phyloP scores from a whole-genome alignment of 495 filamentous ascomycete genomes.

The Trichocladium antarcticum region DNA sequence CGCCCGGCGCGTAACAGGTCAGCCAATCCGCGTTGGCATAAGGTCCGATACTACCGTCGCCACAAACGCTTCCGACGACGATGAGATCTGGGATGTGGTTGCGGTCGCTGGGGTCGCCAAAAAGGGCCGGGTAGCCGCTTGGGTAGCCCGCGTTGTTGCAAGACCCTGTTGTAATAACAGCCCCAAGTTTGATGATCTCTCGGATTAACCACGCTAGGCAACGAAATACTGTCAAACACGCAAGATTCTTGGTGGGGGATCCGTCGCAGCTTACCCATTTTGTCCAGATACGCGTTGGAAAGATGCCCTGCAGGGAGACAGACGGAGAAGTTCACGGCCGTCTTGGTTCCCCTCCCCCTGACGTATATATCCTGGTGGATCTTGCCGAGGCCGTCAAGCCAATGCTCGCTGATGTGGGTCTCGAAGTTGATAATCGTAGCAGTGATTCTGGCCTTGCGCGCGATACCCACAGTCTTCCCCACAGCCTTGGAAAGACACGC shows the following conservation, averaged over 20 bases:
- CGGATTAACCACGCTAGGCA: background rate
- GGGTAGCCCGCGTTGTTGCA: background rate
- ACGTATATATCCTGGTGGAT: background rate
- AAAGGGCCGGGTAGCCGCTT: background rate
- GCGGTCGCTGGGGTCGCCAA: background rate
- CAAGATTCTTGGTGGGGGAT: no score
- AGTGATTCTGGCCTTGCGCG: background rate
- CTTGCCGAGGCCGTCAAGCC: background rate
- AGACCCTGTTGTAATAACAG: background rate
- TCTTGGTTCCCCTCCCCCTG: background rate
- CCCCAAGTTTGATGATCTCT: background rate
- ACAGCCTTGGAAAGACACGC: background rate
- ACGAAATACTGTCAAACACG: no score
- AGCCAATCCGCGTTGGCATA: no score
- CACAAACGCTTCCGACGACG: background rate
- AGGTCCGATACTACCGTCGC: no score
- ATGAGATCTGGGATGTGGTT: background rate
- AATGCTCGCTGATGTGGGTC: background rate
- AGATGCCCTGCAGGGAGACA: background rate
- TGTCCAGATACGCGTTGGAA: no score
- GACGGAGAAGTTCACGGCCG: background rate
- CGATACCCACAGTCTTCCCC: background rate
- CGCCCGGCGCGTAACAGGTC: no score
- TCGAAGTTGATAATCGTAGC: background rate
- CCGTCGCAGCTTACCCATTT: no score